A percentile compares a stretch with the other conserved stretches of the same genome.
Conservation (phyloP, 2,329 filamentous ascomycete species). For the Thyridium curvatum region DNA sequence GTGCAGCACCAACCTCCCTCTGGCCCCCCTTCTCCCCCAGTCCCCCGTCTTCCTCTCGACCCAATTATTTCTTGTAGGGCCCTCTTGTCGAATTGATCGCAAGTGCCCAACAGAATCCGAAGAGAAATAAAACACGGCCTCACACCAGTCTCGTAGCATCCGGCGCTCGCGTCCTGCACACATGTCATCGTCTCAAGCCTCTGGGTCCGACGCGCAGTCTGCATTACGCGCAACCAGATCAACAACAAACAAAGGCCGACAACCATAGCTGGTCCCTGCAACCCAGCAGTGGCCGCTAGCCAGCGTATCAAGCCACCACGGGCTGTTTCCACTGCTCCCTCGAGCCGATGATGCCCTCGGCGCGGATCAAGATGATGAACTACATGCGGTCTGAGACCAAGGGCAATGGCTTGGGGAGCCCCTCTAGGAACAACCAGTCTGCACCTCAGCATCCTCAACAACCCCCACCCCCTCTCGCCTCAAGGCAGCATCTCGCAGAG, state of each 20-base stretch:
- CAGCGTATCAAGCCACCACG: conserved; percentile 5
- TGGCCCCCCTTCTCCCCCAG: not conserved
- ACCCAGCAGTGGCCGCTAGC: too few species aligned
- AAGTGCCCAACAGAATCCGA: conserved; percentile 13
- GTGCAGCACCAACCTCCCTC: not conserved
- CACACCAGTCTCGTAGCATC: conserved; percentile 12
- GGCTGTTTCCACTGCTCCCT: conserved; percentile 5
- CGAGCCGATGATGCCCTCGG: conserved; percentile 12
- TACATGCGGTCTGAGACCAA: conserved; percentile 15
- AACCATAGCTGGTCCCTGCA: conserved; percentile 1
- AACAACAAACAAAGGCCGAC: conserved; percentile 1
- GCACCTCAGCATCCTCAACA: not conserved
- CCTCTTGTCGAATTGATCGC: conserved; percentile 12
- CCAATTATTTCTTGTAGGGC: not conserved
- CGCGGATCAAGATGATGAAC: conserved; percentile 15
- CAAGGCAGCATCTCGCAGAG: conserved; percentile 19
- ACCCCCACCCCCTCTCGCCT: conserved; percentile 20
- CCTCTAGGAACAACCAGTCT: not conserved
- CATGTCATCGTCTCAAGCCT: not conserved
- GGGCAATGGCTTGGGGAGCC: conserved; percentile 4
- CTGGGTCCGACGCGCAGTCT: too few species aligned
- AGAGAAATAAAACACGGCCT: conserved; percentile 10
- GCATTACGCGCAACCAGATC: not conserved
- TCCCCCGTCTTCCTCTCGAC: not conserved
- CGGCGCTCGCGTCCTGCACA: conserved; percentile 5